Percentiles rank a stretch among this genome's conserved stretches.
These are phyloP conservation scores for Vitis rupestris DNA, from an alignment of 164 flowering plant genomes.

Conservation along the genomic window DNA sequence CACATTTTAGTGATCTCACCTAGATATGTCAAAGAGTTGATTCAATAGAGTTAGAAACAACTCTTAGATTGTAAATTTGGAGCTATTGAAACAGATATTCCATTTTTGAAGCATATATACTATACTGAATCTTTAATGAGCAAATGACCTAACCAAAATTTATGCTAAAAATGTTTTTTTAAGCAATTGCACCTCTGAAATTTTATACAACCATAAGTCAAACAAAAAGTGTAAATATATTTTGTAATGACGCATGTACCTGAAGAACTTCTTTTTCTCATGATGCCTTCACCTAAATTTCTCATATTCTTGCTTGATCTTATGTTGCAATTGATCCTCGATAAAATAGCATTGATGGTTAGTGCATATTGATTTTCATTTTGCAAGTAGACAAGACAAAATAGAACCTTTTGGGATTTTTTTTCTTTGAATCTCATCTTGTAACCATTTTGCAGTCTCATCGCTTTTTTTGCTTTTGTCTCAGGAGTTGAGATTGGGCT, in stretches of 20 bases:
- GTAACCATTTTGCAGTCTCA: slow-evolving; percentile 87
- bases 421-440: slow-evolving; percentile 96
- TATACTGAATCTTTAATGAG: too few relatives aligned
- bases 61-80: too few relatives aligned
- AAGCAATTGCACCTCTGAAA: neutral
- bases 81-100: neutral
- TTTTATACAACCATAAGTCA: neutral
- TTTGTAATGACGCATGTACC: slow-evolving; percentile 38
- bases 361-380: neutral
- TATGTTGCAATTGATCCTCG: slow-evolving; percentile 96
- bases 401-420: slow-evolving; percentile 79
- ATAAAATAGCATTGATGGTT: neutral
- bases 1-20: neutral
- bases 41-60: too few relatives aligned
- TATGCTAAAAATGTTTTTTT: too few relatives aligned
- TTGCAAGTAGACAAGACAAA: neutral
- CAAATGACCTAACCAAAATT: too few relatives aligned
- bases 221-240: neutral
- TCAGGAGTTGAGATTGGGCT: slow-evolving; percentile 88
- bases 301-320: slow-evolving; percentile 97
- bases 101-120: too few relatives aligned
- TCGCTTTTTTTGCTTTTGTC: slow-evolving; percentile 96
- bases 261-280: slow-evolving; percentile 97
- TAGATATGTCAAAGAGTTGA: too few relatives aligned
- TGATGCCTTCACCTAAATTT: slow-evolving; percentile 95